These are phyloP conservation scores for Leccinum incarnatum DNA, from an alignment of 768 basidiomycete genomes.

Conservation along the genomic window DNA sequence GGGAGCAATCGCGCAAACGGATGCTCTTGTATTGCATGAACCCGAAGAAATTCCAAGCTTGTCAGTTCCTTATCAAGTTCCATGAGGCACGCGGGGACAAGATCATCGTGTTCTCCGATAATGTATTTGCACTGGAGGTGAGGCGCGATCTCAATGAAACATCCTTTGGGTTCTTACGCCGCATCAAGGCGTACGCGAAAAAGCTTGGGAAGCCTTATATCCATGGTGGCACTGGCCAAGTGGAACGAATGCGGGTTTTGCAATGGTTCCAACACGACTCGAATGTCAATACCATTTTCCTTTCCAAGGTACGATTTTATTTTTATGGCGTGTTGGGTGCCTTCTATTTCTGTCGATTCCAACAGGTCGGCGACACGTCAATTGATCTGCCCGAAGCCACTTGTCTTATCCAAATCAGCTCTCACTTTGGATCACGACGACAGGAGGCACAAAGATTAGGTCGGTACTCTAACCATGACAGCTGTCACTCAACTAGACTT, in stretches of 20 bases:
- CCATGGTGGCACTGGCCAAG: conserved; percentile 92
- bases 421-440: conserved; percentile 96
- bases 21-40: conserved; percentile 99
- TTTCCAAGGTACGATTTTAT: conserved; percentile 73
- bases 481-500: conserved; percentile 11
- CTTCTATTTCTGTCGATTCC: conserved; percentile 15
- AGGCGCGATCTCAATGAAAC: conserved; percentile 11
- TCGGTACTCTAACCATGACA: conserved; percentile 34
- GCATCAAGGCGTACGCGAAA: conserved; percentile 82
- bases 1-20: conserved; percentile 87
- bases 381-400: conserved; percentile 99
- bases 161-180: background rate
- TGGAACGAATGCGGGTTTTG: conserved; percentile 92
- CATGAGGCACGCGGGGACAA: conserved; percentile 98
- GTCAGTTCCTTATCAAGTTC: conserved; percentile 97
- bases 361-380: conserved; percentile 93
- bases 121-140: conserved; percentile 95
- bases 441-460: conserved; percentile 97
- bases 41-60: conserved; percentile 98
- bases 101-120: conserved; percentile 99
- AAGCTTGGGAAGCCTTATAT: conserved; percentile 93
- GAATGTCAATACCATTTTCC: conserved; percentile 94
- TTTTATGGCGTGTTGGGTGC: conserved; percentile 6
- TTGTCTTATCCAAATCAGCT: conserved; percentile 98
- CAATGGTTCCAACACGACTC: conserved; percentile 96